These are phyloP conservation scores for Globisporangium splendens DNA, from an alignment of 352 stramenopile genomes.

Conservation along the genomic window DNA sequence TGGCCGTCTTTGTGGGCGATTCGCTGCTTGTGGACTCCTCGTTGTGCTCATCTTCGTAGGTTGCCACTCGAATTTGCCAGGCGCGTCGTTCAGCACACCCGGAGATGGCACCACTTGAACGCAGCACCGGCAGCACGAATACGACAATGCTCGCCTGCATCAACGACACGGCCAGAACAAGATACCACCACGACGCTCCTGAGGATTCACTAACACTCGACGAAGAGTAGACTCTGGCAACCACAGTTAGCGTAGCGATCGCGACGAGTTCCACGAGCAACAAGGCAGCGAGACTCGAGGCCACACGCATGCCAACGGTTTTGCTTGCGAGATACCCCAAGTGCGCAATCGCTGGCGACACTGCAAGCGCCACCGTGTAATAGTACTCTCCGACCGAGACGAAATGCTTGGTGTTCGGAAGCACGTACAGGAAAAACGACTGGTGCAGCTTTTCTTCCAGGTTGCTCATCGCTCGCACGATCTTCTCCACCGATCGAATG, in stretches of 20 bases:
- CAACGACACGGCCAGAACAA: slow-evolving; percentile 21
- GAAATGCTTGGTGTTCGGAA: slow-evolving; percentile 69
- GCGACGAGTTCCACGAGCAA: slow-evolving; percentile 34
- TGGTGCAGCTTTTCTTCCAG: slow-evolving; percentile 87
- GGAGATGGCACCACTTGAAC: slow-evolving; percentile 27
- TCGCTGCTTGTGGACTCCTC: slow-evolving; percentile 16
- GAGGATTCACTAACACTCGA: neutral
- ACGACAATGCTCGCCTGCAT: slow-evolving; percentile 23
- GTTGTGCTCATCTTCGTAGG: slow-evolving; percentile 28
- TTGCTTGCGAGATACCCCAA: slow-evolving; percentile 41
- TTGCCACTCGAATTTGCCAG: slow-evolving; percentile 32
- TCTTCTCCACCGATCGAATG: slow-evolving; percentile 56
- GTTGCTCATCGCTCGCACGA: slow-evolving; percentile 82
- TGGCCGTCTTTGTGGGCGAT: neutral
- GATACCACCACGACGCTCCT: slow-evolving; percentile 19
- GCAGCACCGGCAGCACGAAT: slow-evolving; percentile 23
- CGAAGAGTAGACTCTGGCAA: slow-evolving; percentile 1
- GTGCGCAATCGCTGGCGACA: slow-evolving; percentile 67
- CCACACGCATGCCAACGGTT: slow-evolving; percentile 60
- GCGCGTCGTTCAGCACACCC: slow-evolving; percentile 36
- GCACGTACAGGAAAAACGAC: slow-evolving; percentile 86
- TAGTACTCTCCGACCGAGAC: slow-evolving; percentile 88
- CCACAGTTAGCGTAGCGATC: slow-evolving; percentile 18
- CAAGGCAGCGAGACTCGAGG: slow-evolving; percentile 40
- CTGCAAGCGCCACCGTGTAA: slow-evolving; percentile 65